Base-by-base conservation (phyloP, 805 yeast genomes). In the Candida wancherniae region DNA sequence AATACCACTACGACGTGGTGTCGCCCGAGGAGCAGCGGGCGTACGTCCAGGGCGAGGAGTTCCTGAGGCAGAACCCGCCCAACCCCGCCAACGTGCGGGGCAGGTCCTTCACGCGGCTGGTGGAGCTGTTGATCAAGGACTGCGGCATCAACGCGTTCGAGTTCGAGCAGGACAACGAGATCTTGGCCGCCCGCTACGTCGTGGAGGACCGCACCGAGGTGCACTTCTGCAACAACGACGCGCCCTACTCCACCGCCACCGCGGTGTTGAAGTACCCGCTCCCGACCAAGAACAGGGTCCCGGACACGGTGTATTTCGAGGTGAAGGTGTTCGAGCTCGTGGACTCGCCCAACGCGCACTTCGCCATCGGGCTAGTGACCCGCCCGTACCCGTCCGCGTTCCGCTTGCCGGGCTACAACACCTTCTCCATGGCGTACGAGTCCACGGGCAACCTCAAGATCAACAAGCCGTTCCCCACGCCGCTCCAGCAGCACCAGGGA, bases 401-500 rank as follows among this genome's bases (percentile, higher is more conserved):
- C 53, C 65, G 84, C 42, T 62, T 80, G 9, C 94, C 94, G 0
- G 94, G 94, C 1, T 71, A 76, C 52, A 69, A 75, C 37, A 72
- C 72, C 28, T 80, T 78, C 47, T 79, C 87, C 0, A 66, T 84
- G 28, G 82, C 82, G 3, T 76, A 83, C 49, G 90, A 83, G 51
- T 72, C 84, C 2, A 73, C 77, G 4, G 94, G 94, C 2, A 73
- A 77, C 37, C 58, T 81, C 34, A 67, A 84, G 39, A 71, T 82
- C 29, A 80, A 77, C 47, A 72, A 73, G 45, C 84, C 86, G 14
- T 74, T 78, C 28, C 65, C 71, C 1, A 61, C 70, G 1, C 69
- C 71, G 2, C 47, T 56, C 15, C 71, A 65, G 36, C 71, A 65
- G 37, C 69, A 65, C 42, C 43, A 41, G 19, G 66, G 61, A 2